Evolutionary conservation across 305 asterid species (phyloP), one percentile per base, ranked within the genome.

Genomic region (Fraxinus albicans): DNA sequence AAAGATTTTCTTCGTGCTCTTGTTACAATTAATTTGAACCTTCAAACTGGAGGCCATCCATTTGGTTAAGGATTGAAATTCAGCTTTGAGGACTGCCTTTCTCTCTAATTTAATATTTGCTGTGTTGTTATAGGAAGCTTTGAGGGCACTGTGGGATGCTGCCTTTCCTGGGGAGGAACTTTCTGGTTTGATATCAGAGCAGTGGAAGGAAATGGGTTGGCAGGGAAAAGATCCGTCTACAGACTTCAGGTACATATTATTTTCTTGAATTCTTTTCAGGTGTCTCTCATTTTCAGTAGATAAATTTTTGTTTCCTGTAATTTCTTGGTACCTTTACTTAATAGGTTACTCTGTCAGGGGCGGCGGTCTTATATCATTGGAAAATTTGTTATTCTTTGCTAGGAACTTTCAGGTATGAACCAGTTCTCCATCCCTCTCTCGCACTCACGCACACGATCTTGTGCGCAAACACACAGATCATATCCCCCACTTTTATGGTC

Each of bases 311-410:
- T 44, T 70, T 74, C 33, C 3, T 60, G 36, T 77, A 33, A 13
- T 79, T 79, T 78, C 82, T 63, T 74, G 58, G 25, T 69, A 81
- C 79, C 55, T 76, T 74, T 76, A 77, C 76, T 69, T 76, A 35
- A 35, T 79, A 31, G 19, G 79, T 82, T 84, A 72, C 84, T 87
- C 77, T 85, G 73, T 63, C 82, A 97, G 99, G 94, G 99, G 99
- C 76, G 99, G 98, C 85, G 99, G 99, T 85, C 94, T 92, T 86
- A 95, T 97, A 88, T 97, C 99, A 63, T 87, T 97, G 97, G 99
- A 95, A 89, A 97, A 95, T 86, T 90, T 97, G 87, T 85, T 95
- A 88, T 97, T 88, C 90, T 95, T 97, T 9, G 97, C 95, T 0
- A 89, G 91, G 89, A 94, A 90, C 85, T 97, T 97, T 85, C 98